Evolutionary conservation across 257 asterid genomes (phyloP).

Genomic region (Lycium ferocissimum): DNA sequence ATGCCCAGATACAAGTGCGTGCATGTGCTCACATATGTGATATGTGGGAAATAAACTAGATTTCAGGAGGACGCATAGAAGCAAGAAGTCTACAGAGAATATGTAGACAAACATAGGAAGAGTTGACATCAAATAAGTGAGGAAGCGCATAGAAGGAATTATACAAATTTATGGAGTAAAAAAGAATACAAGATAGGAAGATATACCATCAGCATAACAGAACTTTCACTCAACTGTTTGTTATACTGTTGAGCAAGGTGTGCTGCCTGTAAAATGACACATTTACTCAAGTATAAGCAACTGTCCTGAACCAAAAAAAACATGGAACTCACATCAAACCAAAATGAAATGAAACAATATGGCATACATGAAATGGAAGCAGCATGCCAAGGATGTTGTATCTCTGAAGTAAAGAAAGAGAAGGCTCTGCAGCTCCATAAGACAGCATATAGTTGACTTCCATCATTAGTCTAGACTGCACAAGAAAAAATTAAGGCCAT

Average conservation of each 20-base stretch:
- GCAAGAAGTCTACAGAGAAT: conserved; percentile 25
- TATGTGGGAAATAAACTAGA: background rate
- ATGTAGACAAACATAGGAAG: background rate
- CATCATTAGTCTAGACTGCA: conserved; percentile 73
- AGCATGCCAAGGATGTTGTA: conserved; percentile 69
- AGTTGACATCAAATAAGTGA: background rate
- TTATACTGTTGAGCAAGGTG: conserved; percentile 63
- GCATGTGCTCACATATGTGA: background rate
- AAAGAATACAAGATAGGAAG: conserved; percentile 26
- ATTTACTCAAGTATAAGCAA: conserved; percentile 28
- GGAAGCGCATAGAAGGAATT: conserved; percentile 24
- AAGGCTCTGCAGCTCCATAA: conserved; percentile 94
- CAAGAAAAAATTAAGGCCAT: conserved; percentile 29
- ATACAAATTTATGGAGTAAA: conserved; percentile 6
- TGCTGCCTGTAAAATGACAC: conserved; percentile 63
- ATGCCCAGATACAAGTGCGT: background rate
- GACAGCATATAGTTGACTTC: conserved; percentile 92
- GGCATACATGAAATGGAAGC: conserved; percentile 85
- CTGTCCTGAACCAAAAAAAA: background rate
- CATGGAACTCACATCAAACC: conserved; percentile 4
- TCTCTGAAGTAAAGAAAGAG: conserved; percentile 73
- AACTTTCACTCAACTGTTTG: conserved; percentile 44
- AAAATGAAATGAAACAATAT: conserved; percentile 29
- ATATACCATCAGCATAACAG: conserved; percentile 77
- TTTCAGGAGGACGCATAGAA: conserved; percentile 14